Percentiles rank a stretch among this genome's conserved stretches.
These are phyloP conservation scores for Aspergillus versicolor DNA, from an alignment of 2,329 filamentous ascomycete genomes.

Conservation along the genomic window DNA sequence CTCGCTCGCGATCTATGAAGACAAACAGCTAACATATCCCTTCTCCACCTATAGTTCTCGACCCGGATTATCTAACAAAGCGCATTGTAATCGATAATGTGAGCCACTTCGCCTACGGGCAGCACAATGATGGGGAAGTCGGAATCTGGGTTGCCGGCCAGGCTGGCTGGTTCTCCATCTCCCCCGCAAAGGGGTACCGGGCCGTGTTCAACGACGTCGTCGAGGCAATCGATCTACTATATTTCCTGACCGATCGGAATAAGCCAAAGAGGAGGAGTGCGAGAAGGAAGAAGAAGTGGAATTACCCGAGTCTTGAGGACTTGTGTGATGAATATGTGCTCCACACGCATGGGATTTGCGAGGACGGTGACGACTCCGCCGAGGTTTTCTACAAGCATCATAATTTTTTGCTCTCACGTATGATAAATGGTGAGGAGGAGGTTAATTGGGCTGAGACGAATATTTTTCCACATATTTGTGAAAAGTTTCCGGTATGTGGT, in stretches of 20 bases:
- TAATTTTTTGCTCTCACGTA: slow-evolving; percentile 46
- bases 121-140: slow-evolving; percentile 55
- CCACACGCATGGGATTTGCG: slow-evolving; percentile 42
- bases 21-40: not conserved
- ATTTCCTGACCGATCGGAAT: slow-evolving; percentile 62
- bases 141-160: slow-evolving; percentile 62
- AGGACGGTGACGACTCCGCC: slow-evolving; percentile 47
- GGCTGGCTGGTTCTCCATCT: slow-evolving; percentile 63
- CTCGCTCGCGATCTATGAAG: not conserved
- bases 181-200: slow-evolving; percentile 54
- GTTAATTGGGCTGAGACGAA: slow-evolving; percentile 46
- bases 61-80: slow-evolving; percentile 40
- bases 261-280: slow-evolving; percentile 32
- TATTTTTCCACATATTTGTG: slow-evolving; percentile 44
- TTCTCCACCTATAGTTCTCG: slow-evolving; percentile 29
- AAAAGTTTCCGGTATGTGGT: slow-evolving; percentile 40
- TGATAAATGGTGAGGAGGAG: slow-evolving; percentile 47
- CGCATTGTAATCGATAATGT: slow-evolving; percentile 50
- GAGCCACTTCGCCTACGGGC: slow-evolving; percentile 50
- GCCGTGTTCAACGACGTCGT: slow-evolving; percentile 56
- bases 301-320: slow-evolving; percentile 35
- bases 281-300: slow-evolving; percentile 31
- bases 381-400: slow-evolving; percentile 48
- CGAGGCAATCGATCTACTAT: slow-evolving; percentile 59
- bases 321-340: slow-evolving; percentile 45